These are phyloP conservation scores for Boletus rubroflammeus DNA, from an alignment of 768 basidiomycete species.

Conservation along the genomic window DNA sequence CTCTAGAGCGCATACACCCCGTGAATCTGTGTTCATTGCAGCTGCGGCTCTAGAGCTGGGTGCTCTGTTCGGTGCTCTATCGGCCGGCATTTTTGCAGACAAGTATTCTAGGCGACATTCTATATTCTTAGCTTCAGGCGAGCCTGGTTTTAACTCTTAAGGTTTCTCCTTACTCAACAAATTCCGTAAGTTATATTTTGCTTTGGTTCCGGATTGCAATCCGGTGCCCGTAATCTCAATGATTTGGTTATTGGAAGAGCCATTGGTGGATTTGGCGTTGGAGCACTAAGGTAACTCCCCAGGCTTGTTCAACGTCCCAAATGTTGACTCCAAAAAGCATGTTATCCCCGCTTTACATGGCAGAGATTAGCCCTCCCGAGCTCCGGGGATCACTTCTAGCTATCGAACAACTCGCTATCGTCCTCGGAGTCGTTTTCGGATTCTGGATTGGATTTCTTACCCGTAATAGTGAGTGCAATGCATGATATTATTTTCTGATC, in stretches of 20 bases:
- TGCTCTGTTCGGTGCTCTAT: constrained; percentile 70
- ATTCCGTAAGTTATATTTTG: constrained; percentile 56
- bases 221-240: constrained; percentile 49
- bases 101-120: constrained; percentile 61
- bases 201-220: constrained; percentile 69
- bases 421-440: constrained; percentile 75
- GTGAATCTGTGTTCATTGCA: constrained; percentile 24
- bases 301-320: constrained; percentile 3
- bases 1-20: not conserved
- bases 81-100: constrained; percentile 66
- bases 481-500: not conserved
- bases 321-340: constrained; percentile 43
- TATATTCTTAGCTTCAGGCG: constrained; percentile 67
- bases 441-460: constrained; percentile 83
- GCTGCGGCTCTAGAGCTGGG: constrained; percentile 79
- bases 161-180: not conserved
- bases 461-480: constrained; percentile 46
- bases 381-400: constrained; percentile 75
- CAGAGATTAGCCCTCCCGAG: constrained; percentile 81
- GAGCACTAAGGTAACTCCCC: constrained; percentile 54
- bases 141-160: constrained; percentile 16
- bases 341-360: constrained; percentile 79
- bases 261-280: constrained; percentile 78
- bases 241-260: constrained; percentile 69
- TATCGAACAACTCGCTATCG: constrained; percentile 78